Conservation (phyloP, 2,329 filamentous ascomycete genomes). For the Coniochaeta sp. region DNA sequence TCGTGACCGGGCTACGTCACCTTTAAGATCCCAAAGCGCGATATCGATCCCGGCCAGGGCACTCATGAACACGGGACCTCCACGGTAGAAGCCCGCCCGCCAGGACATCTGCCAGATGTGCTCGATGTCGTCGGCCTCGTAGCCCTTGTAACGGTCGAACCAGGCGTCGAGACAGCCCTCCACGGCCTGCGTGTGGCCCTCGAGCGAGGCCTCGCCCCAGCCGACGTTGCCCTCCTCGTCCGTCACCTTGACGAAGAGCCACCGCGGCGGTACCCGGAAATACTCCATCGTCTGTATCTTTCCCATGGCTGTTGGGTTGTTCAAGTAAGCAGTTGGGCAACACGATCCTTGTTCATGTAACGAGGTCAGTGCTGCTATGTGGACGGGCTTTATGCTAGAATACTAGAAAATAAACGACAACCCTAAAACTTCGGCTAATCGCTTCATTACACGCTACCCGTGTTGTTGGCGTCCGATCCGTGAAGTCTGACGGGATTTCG, state of each 20-base stretch:
- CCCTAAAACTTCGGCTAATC: no score
- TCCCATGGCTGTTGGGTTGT: no score
- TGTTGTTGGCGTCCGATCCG: no score
- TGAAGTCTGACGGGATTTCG: no score
- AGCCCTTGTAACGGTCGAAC: constrained; percentile 45
- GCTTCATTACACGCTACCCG: no score
- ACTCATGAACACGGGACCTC: constrained; percentile 64
- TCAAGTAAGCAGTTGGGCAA: no score
- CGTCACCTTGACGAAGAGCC: constrained; percentile 61
- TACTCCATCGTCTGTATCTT: constrained; percentile 57
- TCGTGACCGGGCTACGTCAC: constrained; percentile 13
- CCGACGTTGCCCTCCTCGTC: constrained; percentile 50
- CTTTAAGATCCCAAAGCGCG: constrained; percentile 61
- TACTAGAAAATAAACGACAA: no score
- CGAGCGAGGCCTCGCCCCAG: constrained; percentile 60
- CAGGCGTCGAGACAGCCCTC: constrained; percentile 58
- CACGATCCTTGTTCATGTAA: no score
- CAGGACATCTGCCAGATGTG: constrained; percentile 62
- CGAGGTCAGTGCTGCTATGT: no score
- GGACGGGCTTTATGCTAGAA: no score
- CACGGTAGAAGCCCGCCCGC: constrained; percentile 59
- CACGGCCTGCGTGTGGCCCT: constrained; percentile 58
- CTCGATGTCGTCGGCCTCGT: constrained; percentile 61
- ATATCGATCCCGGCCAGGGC: constrained; percentile 63
- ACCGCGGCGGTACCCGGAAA: constrained; percentile 57